Evolutionary conservation across 371 early-diverging fungal species (phyloP), one percentile per base, ranked within the genome.

Genomic region (Mucor racemosus): DNA sequence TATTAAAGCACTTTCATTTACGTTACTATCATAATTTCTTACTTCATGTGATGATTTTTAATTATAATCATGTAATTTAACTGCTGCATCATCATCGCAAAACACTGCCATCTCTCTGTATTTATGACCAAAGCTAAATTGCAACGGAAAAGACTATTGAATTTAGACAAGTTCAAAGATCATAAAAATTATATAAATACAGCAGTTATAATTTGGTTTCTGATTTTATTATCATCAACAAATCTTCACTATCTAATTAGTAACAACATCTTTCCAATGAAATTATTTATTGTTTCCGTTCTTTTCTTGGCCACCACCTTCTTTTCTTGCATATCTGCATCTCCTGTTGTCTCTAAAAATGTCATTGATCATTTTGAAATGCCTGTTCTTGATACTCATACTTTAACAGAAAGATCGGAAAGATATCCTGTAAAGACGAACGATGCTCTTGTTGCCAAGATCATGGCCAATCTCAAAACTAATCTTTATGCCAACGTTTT

Each of bases 401-500:
- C 7, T 7, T 54, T 68, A 10, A 17, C 38, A 11, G 41, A 56
- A 8, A 61, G 70, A 11, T 48, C 56, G 50, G 4, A 19, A 34
- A 42, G 17, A 15, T 70, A 39, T 50, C 70, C 70, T 31, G 50
- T 68, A 5, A 50, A 69, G 26, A 58, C 64, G 11, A 60, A 46
- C 26, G 65, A 62, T 44, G 55, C 39, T 10, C 42, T 75, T 35
- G 42, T 64, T 57, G 67, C 54, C 26, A 59, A 72, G 17, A 53
- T 75, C 21, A 65, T 70, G 62, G 44, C 62, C 3, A 34, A 9
- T 10, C 13, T 70, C 14, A 62, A 65, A 36, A 53, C 66, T 53
- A 60, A 70, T 50, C 54, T 70, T 10, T 4, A 70, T 17, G 62
- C 65, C 26, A 61, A 53, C 7, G 62, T 70, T 7, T 70, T 65